Conservation (phyloP, 768 basidiomycete species). For the Leucosporidium scottii region DNA sequence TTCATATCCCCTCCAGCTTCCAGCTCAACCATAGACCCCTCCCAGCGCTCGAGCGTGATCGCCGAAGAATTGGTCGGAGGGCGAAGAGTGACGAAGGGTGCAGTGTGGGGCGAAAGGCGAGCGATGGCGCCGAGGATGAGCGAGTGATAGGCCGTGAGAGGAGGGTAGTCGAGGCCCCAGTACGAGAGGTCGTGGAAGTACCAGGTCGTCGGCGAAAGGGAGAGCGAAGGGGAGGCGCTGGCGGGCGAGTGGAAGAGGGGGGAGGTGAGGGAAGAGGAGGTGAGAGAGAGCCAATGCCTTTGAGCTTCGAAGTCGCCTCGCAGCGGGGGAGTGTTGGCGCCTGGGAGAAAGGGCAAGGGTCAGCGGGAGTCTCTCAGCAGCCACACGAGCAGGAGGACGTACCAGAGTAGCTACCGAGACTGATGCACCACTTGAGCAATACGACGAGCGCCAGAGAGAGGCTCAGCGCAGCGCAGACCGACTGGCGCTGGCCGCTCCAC, state of each 20-base stretch:
- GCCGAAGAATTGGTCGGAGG: conserved; percentile 43
- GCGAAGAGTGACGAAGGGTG: conserved; percentile 16
- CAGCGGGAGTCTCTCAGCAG: no score
- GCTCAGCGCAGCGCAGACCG: background rate
- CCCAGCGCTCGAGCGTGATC: conserved; percentile 63
- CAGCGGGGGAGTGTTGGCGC: conserved; percentile 33
- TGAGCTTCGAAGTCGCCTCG: conserved; percentile 41
- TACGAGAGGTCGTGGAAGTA: conserved; percentile 81
- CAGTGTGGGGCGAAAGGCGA: background rate
- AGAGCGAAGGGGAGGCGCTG: background rate
- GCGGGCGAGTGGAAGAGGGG: background rate
- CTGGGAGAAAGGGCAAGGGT: conserved; percentile 18
- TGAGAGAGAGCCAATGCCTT: conserved; percentile 40
- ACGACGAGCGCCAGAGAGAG: conserved; percentile 39
- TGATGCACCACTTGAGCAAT: conserved; percentile 66
- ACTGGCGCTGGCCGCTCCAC: conserved; percentile 4
- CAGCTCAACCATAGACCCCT: conserved; percentile 55
- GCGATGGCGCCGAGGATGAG: conserved; percentile 30
- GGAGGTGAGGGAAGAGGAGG: conserved; percentile 19
- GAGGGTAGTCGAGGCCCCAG: conserved; percentile 95
- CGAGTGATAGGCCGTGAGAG: conserved; percentile 69
- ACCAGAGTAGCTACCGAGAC: conserved; percentile 79
- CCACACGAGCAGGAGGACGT: background rate
- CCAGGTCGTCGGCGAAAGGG: conserved; percentile 66
- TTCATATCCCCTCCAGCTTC: conserved; percentile 23